Evolutionary conservation across 352 stramenopile genomes (phyloP), one percentile per base, ranked within the genome.

Genomic region (Sclerospora graminicola): DNA sequence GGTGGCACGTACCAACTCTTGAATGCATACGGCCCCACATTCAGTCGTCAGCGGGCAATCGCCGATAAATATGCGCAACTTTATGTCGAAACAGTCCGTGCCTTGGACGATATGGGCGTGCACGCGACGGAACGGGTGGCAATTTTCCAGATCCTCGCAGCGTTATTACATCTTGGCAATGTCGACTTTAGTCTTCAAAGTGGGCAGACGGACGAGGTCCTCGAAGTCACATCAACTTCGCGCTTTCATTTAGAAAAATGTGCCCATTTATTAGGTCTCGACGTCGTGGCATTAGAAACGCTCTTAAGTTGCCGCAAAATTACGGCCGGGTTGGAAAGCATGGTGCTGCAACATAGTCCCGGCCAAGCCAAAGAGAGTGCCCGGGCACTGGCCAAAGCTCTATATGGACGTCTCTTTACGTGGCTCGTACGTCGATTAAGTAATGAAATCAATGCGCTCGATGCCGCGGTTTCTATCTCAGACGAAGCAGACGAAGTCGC

Each of bases 321-420:
- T 42, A 93, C 95, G 36, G 95, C 95, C 7, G 66, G 89, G 2
- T 80, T 87, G 23, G 94, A 98, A 41, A 58, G 82, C 18, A 77
- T 97, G 51, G 80, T 82, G 15, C 62, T 95, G 9, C 71, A 84
- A 35, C 63, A 83, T 38, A 86, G 62, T 23, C 55, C 69, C 0
- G 70, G 69, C 11, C 81, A 90, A 45, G 74, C 62, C 38, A 86
- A 83, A 21, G 95, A 98, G 45, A 90, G 90, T 6, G 82, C 84
- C 21, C 83, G 96, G 45, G 97, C 94, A 0, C 68, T 98, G 1
- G 89, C 94, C 9, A 98, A 99, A 57, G 83, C 92, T 8, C 91
- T 97, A 8, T 99, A 99, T 54, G 88, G 84, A 5, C 80, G 85
- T 1, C 65, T 99, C 1, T 99, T 99, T 64, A 81, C 86, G 21